Conservation (phyloP, 1,139 yeast species). For the Pichia sp. region DNA sequence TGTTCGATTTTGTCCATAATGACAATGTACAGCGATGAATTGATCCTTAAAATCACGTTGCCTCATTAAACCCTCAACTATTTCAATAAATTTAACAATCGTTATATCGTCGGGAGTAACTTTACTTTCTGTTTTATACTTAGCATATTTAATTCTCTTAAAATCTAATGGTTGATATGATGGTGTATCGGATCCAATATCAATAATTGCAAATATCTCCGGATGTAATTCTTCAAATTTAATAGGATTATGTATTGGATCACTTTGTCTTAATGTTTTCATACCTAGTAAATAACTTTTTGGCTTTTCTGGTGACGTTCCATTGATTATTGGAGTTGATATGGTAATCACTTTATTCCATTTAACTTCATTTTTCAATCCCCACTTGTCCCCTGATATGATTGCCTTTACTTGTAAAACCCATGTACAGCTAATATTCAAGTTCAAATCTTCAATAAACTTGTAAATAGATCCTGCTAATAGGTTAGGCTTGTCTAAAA, state of each 20-base stretch:
- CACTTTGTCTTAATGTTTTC: slow-evolving; percentile 70
- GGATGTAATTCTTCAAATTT: slow-evolving; percentile 44
- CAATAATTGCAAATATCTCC: slow-evolving; percentile 53
- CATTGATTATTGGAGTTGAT: slow-evolving; percentile 35
- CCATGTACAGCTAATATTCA: slow-evolving; percentile 39
- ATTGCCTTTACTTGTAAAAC: slow-evolving; percentile 42
- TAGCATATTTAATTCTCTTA: slow-evolving; percentile 48
- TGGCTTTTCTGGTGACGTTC: slow-evolving; percentile 30
- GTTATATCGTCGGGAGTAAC: slow-evolving; percentile 64
- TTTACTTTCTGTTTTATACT: slow-evolving; percentile 73
- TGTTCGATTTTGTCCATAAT: slow-evolving; percentile 75
- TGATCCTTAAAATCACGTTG: slow-evolving; percentile 28
- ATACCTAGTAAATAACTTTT: slow-evolving; percentile 56
- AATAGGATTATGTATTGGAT: slow-evolving; percentile 52
- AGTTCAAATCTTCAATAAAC: slow-evolving; percentile 39
- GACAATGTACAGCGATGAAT: slow-evolving; percentile 66
- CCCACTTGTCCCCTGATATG: slow-evolving; percentile 69
- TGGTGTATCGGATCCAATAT: slow-evolving; percentile 71
- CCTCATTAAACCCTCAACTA: slow-evolving; percentile 45
- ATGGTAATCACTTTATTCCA: slow-evolving; percentile 56
- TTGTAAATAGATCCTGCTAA: slow-evolving; percentile 57
- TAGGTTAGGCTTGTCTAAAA: slow-evolving; percentile 59
- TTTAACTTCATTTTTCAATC: slow-evolving; percentile 65
- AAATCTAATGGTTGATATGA: slow-evolving; percentile 64
- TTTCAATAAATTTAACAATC: slow-evolving; percentile 48